phyloP scores from a whole-genome alignment of 441 rosid genomes.

The Gossypium trilobum region DNA sequence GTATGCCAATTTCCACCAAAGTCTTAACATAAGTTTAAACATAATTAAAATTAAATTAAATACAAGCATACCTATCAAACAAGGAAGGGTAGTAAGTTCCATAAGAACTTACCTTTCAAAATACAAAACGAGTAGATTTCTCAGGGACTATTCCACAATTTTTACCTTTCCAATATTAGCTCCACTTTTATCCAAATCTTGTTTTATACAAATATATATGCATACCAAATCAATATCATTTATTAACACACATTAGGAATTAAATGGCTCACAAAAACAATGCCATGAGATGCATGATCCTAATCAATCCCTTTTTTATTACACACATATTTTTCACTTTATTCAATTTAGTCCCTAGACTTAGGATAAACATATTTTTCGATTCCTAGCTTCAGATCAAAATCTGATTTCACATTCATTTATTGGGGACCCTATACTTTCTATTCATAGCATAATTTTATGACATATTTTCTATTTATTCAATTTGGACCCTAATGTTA shows the following conservation, averaged over 20 bases:
- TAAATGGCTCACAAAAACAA: not conserved
- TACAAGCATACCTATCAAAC: not conserved
- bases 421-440: no score
- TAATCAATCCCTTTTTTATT: not conserved
- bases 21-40: not conserved
- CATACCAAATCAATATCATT: no score
- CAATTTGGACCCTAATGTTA: not conserved
- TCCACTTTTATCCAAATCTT: not conserved
- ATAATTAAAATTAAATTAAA: no score
- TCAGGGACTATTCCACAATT: not conserved
- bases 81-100: not conserved
- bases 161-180: not conserved
- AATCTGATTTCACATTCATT: not conserved
- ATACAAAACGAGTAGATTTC: not conserved
- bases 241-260: not conserved
- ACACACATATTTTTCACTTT: not conserved
- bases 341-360: not conserved
- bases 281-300: not conserved
- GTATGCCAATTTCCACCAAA: not conserved
- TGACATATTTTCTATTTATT: no score
- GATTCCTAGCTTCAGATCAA: not conserved
- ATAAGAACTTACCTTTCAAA: not conserved
- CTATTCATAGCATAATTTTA: not conserved
- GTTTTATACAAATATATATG: not conserved
- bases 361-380: no score